phyloP scores from a whole-genome alignment of 2,329 filamentous ascomycete species.

The Sclerotinia trifoliorum region DNA sequence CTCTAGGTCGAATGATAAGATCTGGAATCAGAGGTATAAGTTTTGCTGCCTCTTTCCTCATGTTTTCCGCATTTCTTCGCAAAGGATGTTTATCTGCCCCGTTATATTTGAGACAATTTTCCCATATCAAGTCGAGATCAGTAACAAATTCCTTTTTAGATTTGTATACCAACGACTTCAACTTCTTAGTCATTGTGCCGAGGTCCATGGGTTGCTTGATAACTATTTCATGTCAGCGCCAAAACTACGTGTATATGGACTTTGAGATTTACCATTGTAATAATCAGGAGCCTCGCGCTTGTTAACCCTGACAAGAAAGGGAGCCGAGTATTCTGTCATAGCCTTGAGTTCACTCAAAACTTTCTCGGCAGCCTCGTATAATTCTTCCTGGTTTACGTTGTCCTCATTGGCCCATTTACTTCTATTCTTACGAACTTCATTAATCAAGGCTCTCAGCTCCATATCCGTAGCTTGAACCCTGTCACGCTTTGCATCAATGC shows the following conservation, averaged over 20 bases:
- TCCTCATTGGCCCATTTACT: conserved; percentile 99
- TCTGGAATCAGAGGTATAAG: conserved; percentile 93
- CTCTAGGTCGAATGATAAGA: conserved; percentile 82
- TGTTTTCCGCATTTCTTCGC: conserved; percentile 88
- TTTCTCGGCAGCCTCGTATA: conserved; percentile 96
- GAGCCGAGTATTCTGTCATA: conserved; percentile 95
- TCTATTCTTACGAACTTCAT: conserved; percentile 94
- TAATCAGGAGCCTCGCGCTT: conserved; percentile 97
- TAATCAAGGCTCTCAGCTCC: conserved; percentile 88
- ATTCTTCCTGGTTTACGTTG: conserved; percentile 93
- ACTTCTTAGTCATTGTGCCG: conserved; percentile 96
- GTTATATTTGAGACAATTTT: conserved; percentile 95
- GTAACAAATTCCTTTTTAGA: conserved; percentile 93
- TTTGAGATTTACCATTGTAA: conserved; percentile 67
- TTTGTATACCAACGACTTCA: conserved; percentile 76
- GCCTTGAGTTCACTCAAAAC: conserved; percentile 96
- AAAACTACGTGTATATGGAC: background rate
- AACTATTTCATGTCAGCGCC: conserved; percentile 55
- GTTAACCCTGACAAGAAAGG: conserved; percentile 90
- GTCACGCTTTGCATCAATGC: conserved; percentile 89
- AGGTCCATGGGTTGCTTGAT: conserved; percentile 99
- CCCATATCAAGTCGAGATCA: conserved; percentile 93
- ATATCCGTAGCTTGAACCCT: conserved; percentile 90
- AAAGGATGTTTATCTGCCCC: conserved; percentile 83
- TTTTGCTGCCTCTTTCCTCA: conserved; percentile 97